Conservation (phyloP, 1,284 basidiomycete genomes). For the Fomitopsis pinicola region DNA sequence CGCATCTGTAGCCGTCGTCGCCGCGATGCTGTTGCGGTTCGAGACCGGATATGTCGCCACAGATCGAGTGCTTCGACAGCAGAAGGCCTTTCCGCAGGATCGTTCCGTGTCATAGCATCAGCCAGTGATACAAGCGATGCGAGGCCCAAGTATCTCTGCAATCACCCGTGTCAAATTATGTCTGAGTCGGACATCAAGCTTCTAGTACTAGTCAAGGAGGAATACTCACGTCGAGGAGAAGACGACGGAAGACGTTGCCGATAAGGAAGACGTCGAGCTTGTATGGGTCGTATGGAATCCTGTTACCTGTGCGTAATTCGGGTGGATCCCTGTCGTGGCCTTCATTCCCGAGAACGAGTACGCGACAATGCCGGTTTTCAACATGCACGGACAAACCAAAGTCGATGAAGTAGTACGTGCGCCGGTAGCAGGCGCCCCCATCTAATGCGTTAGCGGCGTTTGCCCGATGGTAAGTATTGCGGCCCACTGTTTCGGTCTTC, state of each 20-base stretch:
- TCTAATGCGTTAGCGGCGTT: too few relatives aligned
- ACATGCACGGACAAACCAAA: slow-evolving; percentile 19
- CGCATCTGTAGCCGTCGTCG: neutral
- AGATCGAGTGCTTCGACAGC: neutral
- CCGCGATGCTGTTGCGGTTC: too few relatives aligned
- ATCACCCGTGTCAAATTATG: neutral
- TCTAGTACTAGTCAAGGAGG: neutral
- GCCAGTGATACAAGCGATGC: neutral
- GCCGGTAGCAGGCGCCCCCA: too few relatives aligned
- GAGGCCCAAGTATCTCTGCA: neutral
- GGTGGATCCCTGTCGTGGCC: slow-evolving; percentile 23
- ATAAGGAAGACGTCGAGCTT: slow-evolving; percentile 24
- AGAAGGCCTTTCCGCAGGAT: neutral
- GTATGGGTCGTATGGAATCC: slow-evolving; percentile 27
- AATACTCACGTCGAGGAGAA: slow-evolving; percentile 3
- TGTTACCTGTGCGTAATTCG: slow-evolving; percentile 16
- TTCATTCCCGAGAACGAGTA: slow-evolving; percentile 10
- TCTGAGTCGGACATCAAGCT: neutral
- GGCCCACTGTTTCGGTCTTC: too few relatives aligned
- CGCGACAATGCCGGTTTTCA: neutral
- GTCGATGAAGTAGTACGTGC: slow-evolving; percentile 17
- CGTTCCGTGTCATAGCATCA: neutral
- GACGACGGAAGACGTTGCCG: slow-evolving; percentile 18
- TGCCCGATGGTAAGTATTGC: too few relatives aligned
- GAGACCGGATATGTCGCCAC: neutral